These are phyloP conservation scores for Gynandropsis gynandra DNA, from an alignment of 345 rosid species.

Conservation along the genomic window DNA sequence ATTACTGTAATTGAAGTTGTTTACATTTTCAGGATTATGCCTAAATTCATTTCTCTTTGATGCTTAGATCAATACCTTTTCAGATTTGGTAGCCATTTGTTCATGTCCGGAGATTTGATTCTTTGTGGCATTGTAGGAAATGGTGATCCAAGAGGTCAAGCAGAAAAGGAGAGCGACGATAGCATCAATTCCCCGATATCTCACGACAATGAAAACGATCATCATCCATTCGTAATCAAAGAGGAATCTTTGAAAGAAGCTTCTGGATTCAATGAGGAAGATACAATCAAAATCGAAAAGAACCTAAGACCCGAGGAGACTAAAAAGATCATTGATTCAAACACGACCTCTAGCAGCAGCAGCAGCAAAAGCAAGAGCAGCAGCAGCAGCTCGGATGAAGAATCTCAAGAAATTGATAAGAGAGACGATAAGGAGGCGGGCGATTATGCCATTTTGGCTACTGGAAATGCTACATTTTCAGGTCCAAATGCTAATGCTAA, in stretches of 20 bases:
- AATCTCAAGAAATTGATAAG: slow-evolving; percentile 35
- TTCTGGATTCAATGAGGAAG: slow-evolving; percentile 30
- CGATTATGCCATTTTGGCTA: slow-evolving; percentile 24
- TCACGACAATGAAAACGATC: slow-evolving; percentile 36
- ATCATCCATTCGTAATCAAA: no score
- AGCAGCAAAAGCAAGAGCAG: slow-evolving; percentile 27
- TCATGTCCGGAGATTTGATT: neutral
- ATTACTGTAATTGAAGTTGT: slow-evolving; percentile 3
- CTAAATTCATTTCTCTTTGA: neutral
- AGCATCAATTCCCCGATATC: slow-evolving; percentile 40
- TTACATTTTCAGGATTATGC: neutral
- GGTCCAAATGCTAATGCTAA: slow-evolving; percentile 29
- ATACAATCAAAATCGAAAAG: slow-evolving; percentile 31
- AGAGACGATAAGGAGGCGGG: slow-evolving; percentile 26
- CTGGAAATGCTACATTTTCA: slow-evolving; percentile 28
- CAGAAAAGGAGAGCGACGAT: slow-evolving; percentile 56
- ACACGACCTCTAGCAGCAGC: slow-evolving; percentile 40
- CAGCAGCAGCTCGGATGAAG: slow-evolving; percentile 49
- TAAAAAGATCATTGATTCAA: slow-evolving; percentile 29
- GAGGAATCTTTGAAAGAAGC: slow-evolving; percentile 7
- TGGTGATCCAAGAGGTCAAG: slow-evolving; percentile 47
- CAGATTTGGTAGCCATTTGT: neutral
- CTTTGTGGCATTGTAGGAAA: slow-evolving; percentile 32
- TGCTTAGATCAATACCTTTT: slow-evolving; percentile 7
- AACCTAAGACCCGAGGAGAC: slow-evolving; percentile 30